phyloP scores from a whole-genome alignment of 148 eudicot species.

The Vaccinium darrowii region DNA sequence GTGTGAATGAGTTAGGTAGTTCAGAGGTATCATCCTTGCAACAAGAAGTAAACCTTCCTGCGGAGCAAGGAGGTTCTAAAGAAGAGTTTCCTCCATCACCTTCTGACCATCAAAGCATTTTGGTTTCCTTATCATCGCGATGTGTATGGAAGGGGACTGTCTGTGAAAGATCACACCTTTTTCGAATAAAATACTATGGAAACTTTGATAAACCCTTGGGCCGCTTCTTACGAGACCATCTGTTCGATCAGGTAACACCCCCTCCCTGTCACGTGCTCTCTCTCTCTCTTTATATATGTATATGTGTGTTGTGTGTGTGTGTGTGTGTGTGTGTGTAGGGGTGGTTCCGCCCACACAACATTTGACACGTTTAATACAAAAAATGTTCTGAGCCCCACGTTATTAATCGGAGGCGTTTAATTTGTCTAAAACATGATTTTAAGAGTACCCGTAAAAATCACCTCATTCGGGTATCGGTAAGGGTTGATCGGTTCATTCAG shows the following conservation, averaged over 20 bases:
- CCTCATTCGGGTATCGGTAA: too few relatives aligned
- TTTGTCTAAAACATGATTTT: too few relatives aligned
- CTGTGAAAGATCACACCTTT: constrained; percentile 90
- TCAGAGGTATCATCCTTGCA: constrained; percentile 32
- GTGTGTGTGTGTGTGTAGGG: background rate
- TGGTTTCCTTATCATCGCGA: constrained; percentile 85
- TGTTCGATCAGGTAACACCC: constrained; percentile 75
- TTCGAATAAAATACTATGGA: constrained; percentile 92
- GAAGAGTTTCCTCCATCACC: constrained; percentile 88
- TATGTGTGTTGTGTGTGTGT: background rate
- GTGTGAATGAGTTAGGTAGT: constrained; percentile 21
- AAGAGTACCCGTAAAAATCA: too few relatives aligned
- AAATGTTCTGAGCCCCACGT: too few relatives aligned
- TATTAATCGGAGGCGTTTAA: too few relatives aligned
- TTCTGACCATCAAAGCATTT: constrained; percentile 80
- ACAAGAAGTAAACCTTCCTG: constrained; percentile 39
- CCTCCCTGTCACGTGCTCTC: constrained; percentile 7
- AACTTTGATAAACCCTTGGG: constrained; percentile 91
- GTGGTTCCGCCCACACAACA: too few relatives aligned
- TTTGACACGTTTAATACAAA: too few relatives aligned
- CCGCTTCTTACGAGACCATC: constrained; percentile 81
- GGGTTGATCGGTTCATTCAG: too few relatives aligned
- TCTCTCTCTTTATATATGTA: background rate
- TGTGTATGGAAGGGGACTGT: constrained; percentile 96
- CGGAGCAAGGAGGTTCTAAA: constrained; percentile 41